phyloP scores from a whole-genome alignment of 441 rosid species.

The Rhodomyrtus psidioides region DNA sequence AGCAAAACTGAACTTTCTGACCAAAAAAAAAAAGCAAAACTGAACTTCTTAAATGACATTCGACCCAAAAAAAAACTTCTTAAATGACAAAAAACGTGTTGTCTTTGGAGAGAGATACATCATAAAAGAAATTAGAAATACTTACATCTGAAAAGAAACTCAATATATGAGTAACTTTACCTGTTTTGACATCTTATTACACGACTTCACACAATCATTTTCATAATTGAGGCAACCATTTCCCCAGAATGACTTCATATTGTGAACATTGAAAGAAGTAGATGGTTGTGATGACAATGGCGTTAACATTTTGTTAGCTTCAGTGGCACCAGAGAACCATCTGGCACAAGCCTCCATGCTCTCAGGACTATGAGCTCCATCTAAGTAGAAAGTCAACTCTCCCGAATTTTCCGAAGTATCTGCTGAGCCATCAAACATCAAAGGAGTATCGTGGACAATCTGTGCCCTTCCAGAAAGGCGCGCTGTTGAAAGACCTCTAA shows the following conservation, averaged over 20 bases:
- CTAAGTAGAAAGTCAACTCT: constrained; percentile 75
- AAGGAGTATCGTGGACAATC: constrained; percentile 44
- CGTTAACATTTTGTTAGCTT: constrained; percentile 17
- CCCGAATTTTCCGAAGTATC: constrained; percentile 28
- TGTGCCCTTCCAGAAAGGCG: constrained; percentile 78
- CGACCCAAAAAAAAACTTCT: not conserved
- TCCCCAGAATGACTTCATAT: constrained; percentile 5
- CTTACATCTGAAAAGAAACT: not conserved
- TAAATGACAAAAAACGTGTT: not conserved
- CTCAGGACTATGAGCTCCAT: constrained; percentile 97
- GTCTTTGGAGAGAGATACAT: not conserved
- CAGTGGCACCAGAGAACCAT: constrained; percentile 71
- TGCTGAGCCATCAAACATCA: constrained; percentile 23
- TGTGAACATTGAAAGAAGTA: constrained; percentile 11
- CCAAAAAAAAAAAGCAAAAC: not conserved
- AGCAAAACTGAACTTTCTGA: not conserved
- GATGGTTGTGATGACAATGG: constrained; percentile 9
- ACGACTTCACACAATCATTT: constrained; percentile 11
- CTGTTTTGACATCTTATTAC: constrained; percentile 47
- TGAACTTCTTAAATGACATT: not conserved
- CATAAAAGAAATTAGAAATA: not conserved
- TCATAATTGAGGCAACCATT: constrained; percentile 29
- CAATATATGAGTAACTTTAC: constrained; percentile 17
- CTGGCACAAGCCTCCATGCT: constrained; percentile 92
- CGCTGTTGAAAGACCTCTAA: constrained; percentile 78